Evolutionary conservation across 768 basidiomycete species (phyloP).

Genomic region (Chalciporus piperatus): DNA sequence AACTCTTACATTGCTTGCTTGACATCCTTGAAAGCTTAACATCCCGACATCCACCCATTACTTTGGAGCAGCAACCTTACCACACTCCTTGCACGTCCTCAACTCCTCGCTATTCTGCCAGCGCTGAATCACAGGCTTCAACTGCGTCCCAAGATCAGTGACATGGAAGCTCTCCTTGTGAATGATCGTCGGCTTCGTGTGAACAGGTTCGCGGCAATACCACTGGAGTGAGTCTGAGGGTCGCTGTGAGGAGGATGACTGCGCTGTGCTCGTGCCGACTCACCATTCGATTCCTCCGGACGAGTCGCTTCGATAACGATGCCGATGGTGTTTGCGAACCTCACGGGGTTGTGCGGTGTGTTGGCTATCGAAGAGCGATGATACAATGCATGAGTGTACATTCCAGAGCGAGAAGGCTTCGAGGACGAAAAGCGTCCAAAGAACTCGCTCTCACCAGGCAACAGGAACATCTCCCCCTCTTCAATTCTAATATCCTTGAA

Average conservation of each 20-base stretch:
- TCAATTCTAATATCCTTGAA: conserved; percentile 87
- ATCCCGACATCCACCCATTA: conserved; percentile 21
- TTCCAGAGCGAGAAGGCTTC: neutral
- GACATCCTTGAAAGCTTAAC: neutral
- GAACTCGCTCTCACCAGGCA: conserved; percentile 63
- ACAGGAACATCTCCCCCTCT: conserved; percentile 95
- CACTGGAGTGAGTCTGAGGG: conserved; percentile 80
- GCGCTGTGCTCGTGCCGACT: conserved; percentile 14
- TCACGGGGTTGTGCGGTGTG: conserved; percentile 94
- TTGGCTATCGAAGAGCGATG: conserved; percentile 57
- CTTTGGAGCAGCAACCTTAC: conserved; percentile 57
- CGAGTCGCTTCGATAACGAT: conserved; percentile 87
- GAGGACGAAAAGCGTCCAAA: too few relatives aligned
- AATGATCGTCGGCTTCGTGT: conserved; percentile 69
- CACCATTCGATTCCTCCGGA: conserved; percentile 73
- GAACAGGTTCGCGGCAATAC: conserved; percentile 74
- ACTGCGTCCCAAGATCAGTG: conserved; percentile 87
- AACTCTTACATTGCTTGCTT: neutral
- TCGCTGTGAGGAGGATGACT: neutral
- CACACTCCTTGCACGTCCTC: conserved; percentile 73
- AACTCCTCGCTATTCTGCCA: conserved; percentile 71
- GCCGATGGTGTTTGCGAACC: conserved; percentile 87
- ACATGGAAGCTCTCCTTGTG: conserved; percentile 85
- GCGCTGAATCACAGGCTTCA: conserved; percentile 85
- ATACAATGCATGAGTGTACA: neutral